phyloP scores from a whole-genome alignment of 2,329 filamentous ascomycete genomes.

The Hypoxylon sp. region DNA sequence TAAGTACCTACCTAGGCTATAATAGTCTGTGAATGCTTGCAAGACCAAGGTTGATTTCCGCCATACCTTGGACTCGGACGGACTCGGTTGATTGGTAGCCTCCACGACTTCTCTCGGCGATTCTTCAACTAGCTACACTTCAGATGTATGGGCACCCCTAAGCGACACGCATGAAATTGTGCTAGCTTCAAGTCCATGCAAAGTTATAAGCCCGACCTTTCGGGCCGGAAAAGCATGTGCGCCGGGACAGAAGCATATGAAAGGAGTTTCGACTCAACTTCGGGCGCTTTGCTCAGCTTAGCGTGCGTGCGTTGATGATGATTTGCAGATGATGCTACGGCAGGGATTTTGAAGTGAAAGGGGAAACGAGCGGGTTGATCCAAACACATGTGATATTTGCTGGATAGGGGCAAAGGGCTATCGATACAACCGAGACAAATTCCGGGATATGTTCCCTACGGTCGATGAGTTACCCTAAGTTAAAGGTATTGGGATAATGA shows the following conservation, averaged over 20 bases:
- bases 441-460: background rate
- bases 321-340: slow-evolving; percentile 1
- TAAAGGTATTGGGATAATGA: background rate
- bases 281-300: slow-evolving; percentile 1
- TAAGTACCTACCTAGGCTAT: background rate
- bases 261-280: slow-evolving; percentile 4
- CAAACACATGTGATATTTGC: slow-evolving; percentile 10
- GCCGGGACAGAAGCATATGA: slow-evolving; percentile 13
- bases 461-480: background rate
- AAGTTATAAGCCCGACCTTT: slow-evolving; percentile 15
- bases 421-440: background rate
- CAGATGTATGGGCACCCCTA: slow-evolving; percentile 1
- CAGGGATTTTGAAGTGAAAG: slow-evolving; percentile 2
- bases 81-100: slow-evolving; percentile 32
- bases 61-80: slow-evolving; percentile 20
- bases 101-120: slow-evolving; percentile 15
- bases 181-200: slow-evolving; percentile 9
- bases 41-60: slow-evolving; percentile 5
- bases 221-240: slow-evolving; percentile 22
- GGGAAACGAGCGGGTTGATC: background rate
- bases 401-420: background rate
- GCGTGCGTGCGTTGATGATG: background rate
- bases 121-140: slow-evolving; percentile 10
- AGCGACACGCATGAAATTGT: slow-evolving; percentile 10
- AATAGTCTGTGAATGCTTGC: slow-evolving; percentile 3